Conservation (phyloP, 176 grass and related monocot genomes). For the barley (Hordeum vulgare) region DNA sequence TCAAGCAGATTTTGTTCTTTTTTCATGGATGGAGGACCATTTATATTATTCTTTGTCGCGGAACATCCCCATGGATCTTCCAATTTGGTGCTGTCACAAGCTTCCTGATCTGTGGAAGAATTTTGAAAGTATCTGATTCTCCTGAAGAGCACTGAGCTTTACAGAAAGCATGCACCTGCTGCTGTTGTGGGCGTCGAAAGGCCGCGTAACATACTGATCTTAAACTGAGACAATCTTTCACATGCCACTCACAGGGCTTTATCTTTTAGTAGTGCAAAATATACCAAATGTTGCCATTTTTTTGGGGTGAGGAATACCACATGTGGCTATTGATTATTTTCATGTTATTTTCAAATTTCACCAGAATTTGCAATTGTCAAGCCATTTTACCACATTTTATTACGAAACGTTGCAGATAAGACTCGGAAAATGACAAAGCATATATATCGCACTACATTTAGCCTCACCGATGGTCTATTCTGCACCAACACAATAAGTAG, state of each 20-base stretch:
- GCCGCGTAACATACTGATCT: slow-evolving; percentile 30
- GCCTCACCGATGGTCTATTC: neutral
- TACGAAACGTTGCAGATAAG: neutral
- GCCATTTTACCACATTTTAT: neutral
- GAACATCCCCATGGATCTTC: slow-evolving; percentile 57
- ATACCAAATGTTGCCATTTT: neutral
- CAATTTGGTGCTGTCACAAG: slow-evolving; percentile 31
- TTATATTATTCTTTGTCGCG: slow-evolving; percentile 27
- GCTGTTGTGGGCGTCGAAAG: slow-evolving; percentile 22
- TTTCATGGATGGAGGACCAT: neutral
- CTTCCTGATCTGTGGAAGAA: slow-evolving; percentile 19
- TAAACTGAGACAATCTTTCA: neutral
- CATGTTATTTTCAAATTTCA: neutral
- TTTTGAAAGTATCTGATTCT: slow-evolving; percentile 30
- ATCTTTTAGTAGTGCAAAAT: neutral
- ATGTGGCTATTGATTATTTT: neutral
- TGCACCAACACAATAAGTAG: neutral
- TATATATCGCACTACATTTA: neutral
- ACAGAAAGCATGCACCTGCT: slow-evolving; percentile 7
- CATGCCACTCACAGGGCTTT: neutral
- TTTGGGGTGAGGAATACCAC: neutral
- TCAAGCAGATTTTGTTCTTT: slow-evolving; percentile 5
- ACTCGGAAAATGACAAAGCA: neutral
- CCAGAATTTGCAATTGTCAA: neutral
- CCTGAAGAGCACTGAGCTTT: slow-evolving; percentile 7